Evolutionary conservation across 2,329 filamentous ascomycete species (phyloP), one percentile per base, ranked within the genome.

Genomic region (Corinectria fuckeliana): DNA sequence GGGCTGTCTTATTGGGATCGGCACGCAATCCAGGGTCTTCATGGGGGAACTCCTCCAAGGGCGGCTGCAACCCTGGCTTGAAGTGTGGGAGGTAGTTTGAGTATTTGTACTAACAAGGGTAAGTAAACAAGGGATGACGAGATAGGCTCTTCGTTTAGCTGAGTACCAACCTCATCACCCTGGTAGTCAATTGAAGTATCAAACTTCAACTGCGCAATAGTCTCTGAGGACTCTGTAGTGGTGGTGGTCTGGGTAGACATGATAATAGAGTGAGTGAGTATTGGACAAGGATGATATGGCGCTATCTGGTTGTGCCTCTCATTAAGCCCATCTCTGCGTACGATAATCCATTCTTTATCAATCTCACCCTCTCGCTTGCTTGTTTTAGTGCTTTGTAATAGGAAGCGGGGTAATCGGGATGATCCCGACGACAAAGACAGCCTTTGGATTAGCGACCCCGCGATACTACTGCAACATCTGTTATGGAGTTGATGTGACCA

Each of bases 41-140:
- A 57, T 73, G 74, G 5, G 69, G 68, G 25, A 74, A 75, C 3
- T 70, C 65, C 56, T 75, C 52, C 5, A 75, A 64, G 3, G 72
- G 67, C 13, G 69, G 68, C 7, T 61, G 58, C 3, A 53, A 2
- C 2, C 58, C 54, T 21, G 58, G 58, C 2, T 61, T 47, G 39
- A 26, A 58, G 18, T 61, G 58, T 2, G 58, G 58, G 13, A 61
- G 58, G 20, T 61, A 61, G 30, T 61, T 53, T 1, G 58, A 38
- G n/a, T 61, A 61, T 50, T 54, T 54, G n/a, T 54, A 54, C 51
- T 54, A 21, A 10, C 20, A 20, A 6, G 26, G 26, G 8, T 28
- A 10, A 11, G 23, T 54, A 7, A 54, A 36, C 18, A 28, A 18
- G 18, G 6, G 9, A 18, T 45, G 10, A 1, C 18, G 1, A 20